These are phyloP conservation scores for Graphilbum fragrans DNA, from an alignment of 2,329 filamentous ascomycete genomes.

Conservation along the genomic window DNA sequence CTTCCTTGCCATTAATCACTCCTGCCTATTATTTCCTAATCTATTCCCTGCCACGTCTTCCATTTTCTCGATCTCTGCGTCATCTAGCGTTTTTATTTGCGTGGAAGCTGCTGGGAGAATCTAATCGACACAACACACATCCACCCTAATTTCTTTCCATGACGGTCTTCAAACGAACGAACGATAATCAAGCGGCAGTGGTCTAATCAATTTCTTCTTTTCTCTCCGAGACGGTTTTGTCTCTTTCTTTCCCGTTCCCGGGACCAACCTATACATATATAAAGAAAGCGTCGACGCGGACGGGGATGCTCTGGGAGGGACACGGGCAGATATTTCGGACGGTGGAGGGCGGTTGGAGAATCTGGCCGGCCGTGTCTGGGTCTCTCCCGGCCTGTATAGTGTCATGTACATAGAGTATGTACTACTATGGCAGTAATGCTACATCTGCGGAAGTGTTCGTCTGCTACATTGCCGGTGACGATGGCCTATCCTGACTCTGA, in stretches of 20 bases:
- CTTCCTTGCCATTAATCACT: neutral
- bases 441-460: neutral
- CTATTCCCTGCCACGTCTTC: neutral
- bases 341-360: too few species aligned
- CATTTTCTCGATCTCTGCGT: neutral
- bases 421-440: constrained; percentile 6
- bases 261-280: too few species aligned
- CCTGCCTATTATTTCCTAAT: neutral
- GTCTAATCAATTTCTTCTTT: too few species aligned
- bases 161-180: too few species aligned
- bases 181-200: too few species aligned
- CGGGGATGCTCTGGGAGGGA: neutral
- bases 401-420: constrained; percentile 10
- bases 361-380: neutral
- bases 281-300: neutral
- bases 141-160: too few species aligned
- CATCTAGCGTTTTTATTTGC: too few species aligned
- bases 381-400: constrained; percentile 5
- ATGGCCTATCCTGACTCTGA: too few species aligned
- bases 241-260: too few species aligned
- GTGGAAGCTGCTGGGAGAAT: too few species aligned
- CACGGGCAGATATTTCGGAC: too few species aligned
- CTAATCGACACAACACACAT: neutral
- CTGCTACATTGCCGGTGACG: constrained; percentile 1
- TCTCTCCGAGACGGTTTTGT: neutral